Evolutionary conservation across 257 asterid species (phyloP), one percentile per base, ranked within the genome.

Genomic region (Nicotiana tabacum): DNA sequence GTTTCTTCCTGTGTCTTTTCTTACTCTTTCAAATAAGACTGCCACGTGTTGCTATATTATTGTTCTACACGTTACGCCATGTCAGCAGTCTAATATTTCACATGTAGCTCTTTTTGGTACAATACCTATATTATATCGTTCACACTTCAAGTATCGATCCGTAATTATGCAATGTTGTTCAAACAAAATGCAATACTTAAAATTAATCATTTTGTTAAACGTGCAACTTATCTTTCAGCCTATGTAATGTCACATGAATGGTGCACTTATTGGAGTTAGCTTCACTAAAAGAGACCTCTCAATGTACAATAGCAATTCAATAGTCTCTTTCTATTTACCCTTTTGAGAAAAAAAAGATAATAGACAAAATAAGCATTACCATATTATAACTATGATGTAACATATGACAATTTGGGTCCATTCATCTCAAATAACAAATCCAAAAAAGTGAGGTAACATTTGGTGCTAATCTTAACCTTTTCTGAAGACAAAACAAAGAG

Each of bases 341-440:
- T 48, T 48, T 48, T 76, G 53, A 32, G 80, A 46, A 72, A 18
- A 74, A 48, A 72, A 33, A 15, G 7, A 43, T 43, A 51, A 27
- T 35, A 68, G 3, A 51, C 24, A 51, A 76, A 48, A 76, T 21
- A 1, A 74, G 51, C 39, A 21, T 27, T 48, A 48, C 17, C 64
- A 76, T 76, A 76, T 76, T 27, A 29, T 74, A 27, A 76, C 80
- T 21, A 27, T 76, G 80, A 48, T 72, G 61, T 48, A 24, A 46
- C 79, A 72, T 72, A 72, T 48, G 80, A 7, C 4, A 24, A 76
- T 4, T 76, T 74, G 2, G 35, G 46, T 76, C 80, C 80, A 51
- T 76, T 76, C 64, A 76, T 76, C 80, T 48, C 46, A 51, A 76
- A n/a, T 72, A 11, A 0, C 0, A 7, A 0, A 66, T 21, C 58